Conservation (phyloP, 2,329 filamentous ascomycete genomes). For the Aaosphaeria arxii region DNA sequence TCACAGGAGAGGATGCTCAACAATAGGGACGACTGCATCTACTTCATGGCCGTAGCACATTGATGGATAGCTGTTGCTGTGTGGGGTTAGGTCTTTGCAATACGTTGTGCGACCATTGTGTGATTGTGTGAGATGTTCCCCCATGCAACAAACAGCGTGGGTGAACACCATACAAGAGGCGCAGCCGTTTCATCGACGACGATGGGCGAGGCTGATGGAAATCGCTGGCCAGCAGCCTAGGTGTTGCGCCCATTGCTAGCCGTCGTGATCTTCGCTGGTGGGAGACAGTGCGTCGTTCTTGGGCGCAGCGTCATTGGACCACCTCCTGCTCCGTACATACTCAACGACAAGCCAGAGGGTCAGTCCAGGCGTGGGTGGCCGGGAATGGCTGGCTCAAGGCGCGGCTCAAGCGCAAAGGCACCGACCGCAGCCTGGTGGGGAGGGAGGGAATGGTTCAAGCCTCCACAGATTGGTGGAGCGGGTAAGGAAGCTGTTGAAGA, state of each 20-base stretch:
- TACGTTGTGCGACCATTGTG: no score
- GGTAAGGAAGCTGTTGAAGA: no score
- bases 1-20: no score
- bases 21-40: no score
- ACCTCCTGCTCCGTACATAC: conserved; percentile 9
- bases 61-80: no score
- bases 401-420: conserved; percentile 29
- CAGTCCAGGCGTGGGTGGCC: conserved; percentile 3
- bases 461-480: no score
- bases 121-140: no score
- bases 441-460: not conserved
- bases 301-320: conserved; percentile 27
- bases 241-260: not conserved
- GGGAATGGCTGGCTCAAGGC: conserved; percentile 15
- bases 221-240: not conserved
- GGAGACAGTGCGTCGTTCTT: conserved; percentile 31
- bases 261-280: conserved; percentile 5
- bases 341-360: conserved; percentile 23
- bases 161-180: not conserved
- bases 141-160: no score
- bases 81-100: no score
- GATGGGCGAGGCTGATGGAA: not conserved
- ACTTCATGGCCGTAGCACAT: no score
- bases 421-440: not conserved
- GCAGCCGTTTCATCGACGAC: not conserved